Base-by-base conservation (phyloP, 108 stramenopile species). In the Fragilariopsis cylindrus region DNA sequence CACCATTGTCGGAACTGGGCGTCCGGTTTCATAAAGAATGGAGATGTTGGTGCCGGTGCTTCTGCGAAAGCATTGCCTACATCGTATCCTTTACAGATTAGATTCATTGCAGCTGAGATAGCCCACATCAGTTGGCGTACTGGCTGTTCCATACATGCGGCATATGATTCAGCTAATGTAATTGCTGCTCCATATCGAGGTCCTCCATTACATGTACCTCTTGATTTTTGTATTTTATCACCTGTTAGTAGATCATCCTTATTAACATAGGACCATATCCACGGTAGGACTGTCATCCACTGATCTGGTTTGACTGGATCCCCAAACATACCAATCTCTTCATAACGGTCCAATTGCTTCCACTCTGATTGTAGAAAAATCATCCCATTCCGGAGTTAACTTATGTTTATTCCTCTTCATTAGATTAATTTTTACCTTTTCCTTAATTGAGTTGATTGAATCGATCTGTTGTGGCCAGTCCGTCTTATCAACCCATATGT, bases 11-110 rank as follows among this genome's bases (percentile, higher is more conserved):
- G n/a, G 44, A 70, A 85, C 44, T 72, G 72, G 6, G 55, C 60
- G 41, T 81, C 79, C 4, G 80, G 74, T 8, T 48, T 15, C 45
- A 85, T 57, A 57, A 57, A 85, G 19, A 60, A 58, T 7, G 65
- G 78, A 45, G 41, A 39, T 65, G 57, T 9, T 1, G 82, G 85
- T 1, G 76, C 58, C 11, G 80, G 80, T 3, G 73, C 52, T 13
- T 81, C 48, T 19, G 73, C 81, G 54, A 72, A 85, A 3, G 84
- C 84, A 72, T 85, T 76, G 2, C 52, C 54, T 40, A 77, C 78
- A 74, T 87, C 86, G 0, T 70, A 62, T 5, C 69, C 68, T 69
- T 52, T 65, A 43, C 76, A 48, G 3, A 65, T 40, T 8, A 44
- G 43, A 50, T 71, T 71, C n/a, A 73, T 48, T 0, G 44, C 54